Evolutionary conservation across 2,329 filamentous ascomycete genomes (phyloP), one percentile per base, ranked within the genome.

Genomic region (Coniochaeta pulveracea): DNA sequence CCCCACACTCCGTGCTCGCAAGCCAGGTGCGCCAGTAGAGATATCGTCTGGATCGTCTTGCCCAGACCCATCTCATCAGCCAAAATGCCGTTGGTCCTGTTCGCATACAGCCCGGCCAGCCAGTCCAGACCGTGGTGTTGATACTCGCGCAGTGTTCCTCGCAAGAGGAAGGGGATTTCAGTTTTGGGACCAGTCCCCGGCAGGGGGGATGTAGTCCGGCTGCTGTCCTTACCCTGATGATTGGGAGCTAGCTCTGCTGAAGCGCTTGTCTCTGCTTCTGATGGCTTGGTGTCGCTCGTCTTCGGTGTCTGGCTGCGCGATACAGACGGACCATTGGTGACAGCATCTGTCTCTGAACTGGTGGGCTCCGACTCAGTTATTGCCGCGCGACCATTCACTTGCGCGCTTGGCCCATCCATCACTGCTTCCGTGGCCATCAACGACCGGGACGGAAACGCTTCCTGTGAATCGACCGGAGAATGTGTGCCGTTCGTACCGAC

Each of bases 1-100:
- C 93, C 91, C 93, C 91, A 98, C 5, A 93, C 77, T 48, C 86
- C 76, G 50, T 94, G 83, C 24, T 85, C 72, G 40, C 88, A 88
- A 7, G 93, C 91, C 22, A 98, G 68, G 52, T 98, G 89, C 4
- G 91, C 91, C 23, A 98, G 66, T 3, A 98, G 64, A 4, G 93
- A 80, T 47, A 98, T 98, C 1, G 91, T 98, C 53, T 98, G 91
- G 29, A 98, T 96, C 0, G 91, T 98, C 58, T 98, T 98, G 7
- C 91, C 91, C 3, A 98, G 70, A 42, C 91, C 91, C 91, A 98
- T 98, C 54, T 98, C 91, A 50, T 98, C 93, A 2, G 91, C 91
- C 14, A 98, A 64, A 35, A 98, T 98, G 15, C 91, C 91, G 48
- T 96, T 98, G 17, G 89, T 94, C 41, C 82, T 80, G 42, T 91